Conservation (phyloP, 495 filamentous ascomycete genomes). For the Evernia prunastri region DNA sequence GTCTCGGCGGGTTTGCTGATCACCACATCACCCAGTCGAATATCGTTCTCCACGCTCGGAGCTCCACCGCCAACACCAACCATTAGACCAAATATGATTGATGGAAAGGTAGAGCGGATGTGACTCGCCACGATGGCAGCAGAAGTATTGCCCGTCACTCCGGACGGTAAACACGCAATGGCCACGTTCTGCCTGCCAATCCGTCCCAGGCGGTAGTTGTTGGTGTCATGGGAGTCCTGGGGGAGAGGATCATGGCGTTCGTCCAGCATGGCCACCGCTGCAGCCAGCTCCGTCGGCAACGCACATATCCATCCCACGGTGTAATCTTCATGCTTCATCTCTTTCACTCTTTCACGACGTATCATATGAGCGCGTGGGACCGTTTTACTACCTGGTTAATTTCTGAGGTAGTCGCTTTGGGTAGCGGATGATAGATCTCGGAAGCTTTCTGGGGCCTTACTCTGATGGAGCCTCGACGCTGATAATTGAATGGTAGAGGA, state of each 20-base stretch:
- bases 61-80: conserved; percentile 9
- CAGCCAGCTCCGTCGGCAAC: conserved; percentile 38
- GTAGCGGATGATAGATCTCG: not conserved
- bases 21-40: too few species aligned
- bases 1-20: too few species aligned
- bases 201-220: conserved; percentile 34
- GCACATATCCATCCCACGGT: conserved; percentile 48
- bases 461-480: not conserved
- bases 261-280: conserved; percentile 43
- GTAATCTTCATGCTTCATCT: conserved; percentile 37
- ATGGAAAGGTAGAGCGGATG: conserved; percentile 6
- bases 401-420: not conserved
- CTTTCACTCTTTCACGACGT: not conserved
- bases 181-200: conserved; percentile 4
- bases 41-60: too few species aligned
- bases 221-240: conserved; percentile 26
- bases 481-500: not conserved
- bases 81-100: conserved; percentile 9
- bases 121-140: conserved; percentile 9
- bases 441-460: not conserved
- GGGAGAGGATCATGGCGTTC: conserved; percentile 33
- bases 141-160: not conserved
- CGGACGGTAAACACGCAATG: conserved; percentile 1
- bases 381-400: not conserved
- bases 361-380: not conserved